Evolutionary conservation across 75 land plant genomes (phyloP), one percentile per base, ranked within the genome.

Genomic region (Pseudotsuga menziesii): DNA sequence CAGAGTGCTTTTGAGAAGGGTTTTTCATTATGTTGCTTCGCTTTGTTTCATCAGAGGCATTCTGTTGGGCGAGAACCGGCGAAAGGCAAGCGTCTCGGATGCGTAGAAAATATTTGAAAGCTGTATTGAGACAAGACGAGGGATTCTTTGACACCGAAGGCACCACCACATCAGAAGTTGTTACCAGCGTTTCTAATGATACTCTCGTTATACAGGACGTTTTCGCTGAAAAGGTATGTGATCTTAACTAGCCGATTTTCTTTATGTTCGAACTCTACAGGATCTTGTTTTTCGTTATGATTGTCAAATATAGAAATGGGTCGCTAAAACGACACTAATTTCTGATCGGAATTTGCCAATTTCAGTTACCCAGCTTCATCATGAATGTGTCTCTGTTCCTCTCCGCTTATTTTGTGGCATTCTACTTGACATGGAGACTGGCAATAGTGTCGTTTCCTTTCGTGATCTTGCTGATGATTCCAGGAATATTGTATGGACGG

Each of bases 61-160:
- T 62, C 13, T 86, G 82, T 54, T 91, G 93, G 95, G 80, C 83
- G 72, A 73, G 86, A 59, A 80, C 89, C 15, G 87, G 85, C 39
- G 91, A 89, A 78, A 77, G 91, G 73, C 91, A 90, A 75, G 84
- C 88, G 2, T 76, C 91, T 16, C 73, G 87, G 44, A 79, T 91
- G 79, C 75, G 93, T 15, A 63, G 81, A 6, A 82, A 72, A 77
- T 91, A 89, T 70, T 83, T 93, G 73, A 71, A 78, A 62, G 86
- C 95, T 2, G 76, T 91, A 17, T 75, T 93, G 59, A 81, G 85
- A 67, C 93, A 91, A 74, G 89, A 89, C 41, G 86, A 83, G 14
- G 91, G 87, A 16, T 91, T 84, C 78, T 87, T 87, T 54, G 93
- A 91, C 70, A 72, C 79, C 17, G 56, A 81, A 20, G 76, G 32